Percentiles rank a stretch among this genome's conserved stretches.
phyloP scores from a whole-genome alignment of 2,329 filamentous ascomycete genomes.

The Stylonectria norvegica region DNA sequence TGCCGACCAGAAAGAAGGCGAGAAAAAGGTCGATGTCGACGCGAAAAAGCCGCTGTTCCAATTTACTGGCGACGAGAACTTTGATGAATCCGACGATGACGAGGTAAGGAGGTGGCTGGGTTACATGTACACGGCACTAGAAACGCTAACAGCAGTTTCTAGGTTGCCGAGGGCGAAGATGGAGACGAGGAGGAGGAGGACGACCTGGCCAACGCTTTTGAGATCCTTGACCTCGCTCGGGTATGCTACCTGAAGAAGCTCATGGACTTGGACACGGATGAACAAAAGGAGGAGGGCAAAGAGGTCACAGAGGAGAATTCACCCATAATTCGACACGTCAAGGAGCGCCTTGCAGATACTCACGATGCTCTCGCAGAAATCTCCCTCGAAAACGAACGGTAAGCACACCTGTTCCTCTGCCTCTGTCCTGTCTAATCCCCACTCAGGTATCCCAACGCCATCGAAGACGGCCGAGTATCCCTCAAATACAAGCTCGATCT shows the following conservation, averaged over 20 bases:
- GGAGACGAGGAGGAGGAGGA: slow-evolving; percentile 62
- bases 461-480: slow-evolving; percentile 74
- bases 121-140: neutral
- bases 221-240: slow-evolving; percentile 77
- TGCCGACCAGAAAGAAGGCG: slow-evolving; percentile 43
- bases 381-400: slow-evolving; percentile 90
- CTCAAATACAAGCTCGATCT: slow-evolving; percentile 76
- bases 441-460: slow-evolving; percentile 75
- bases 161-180: slow-evolving; percentile 36
- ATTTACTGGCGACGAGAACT: slow-evolving; percentile 92
- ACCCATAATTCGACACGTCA: slow-evolving; percentile 56
- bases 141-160: slow-evolving; percentile 9
- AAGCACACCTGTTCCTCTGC: slow-evolving; percentile 19
- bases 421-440: slow-evolving; percentile 7
- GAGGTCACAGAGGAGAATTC: slow-evolving; percentile 40
- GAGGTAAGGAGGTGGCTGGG: slow-evolving; percentile 37
- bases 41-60: slow-evolving; percentile 79
- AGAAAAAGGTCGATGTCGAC: slow-evolving; percentile 36
- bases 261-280: slow-evolving; percentile 35
- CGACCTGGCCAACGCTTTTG: slow-evolving; percentile 75
- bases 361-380: slow-evolving; percentile 95
- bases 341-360: slow-evolving; percentile 86
- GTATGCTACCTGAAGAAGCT: slow-evolving; percentile 59
- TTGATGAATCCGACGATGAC: slow-evolving; percentile 76
- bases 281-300: slow-evolving; percentile 38